Evolutionary conservation across 352 stramenopile species (phyloP), one percentile per base, ranked within the genome.

Genomic region (Peronospora farinosa): DNA sequence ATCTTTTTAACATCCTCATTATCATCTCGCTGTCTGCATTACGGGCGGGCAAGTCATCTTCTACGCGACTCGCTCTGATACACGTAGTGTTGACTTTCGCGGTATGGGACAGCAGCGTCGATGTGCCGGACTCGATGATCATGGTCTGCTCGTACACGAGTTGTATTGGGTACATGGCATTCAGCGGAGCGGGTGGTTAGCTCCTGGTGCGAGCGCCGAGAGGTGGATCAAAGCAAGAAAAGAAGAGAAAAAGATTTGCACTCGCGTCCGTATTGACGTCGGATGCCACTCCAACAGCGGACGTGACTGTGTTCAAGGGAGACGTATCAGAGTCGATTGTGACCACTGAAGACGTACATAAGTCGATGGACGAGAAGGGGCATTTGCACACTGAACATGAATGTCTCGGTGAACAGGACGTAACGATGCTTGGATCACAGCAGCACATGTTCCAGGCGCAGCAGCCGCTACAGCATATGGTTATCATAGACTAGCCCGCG

Each of bases 1-100:
- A 72, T 47, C 91, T 95, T 51, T 92, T 95, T 52, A 89, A 88
- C 46, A 88, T 94, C 51, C 63, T 88, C 30, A 78, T 95, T 41
- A 93, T 95, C 60, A 88, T 89, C 27, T 74, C 81, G 33, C 62
- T 89, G n/a, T 90, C 78, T 19, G 74, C 76, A 25, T 52, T 89
- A 33, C 64, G 92, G 19, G 61, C 78, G 0, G 67, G 71, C n/a
- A 64, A 85, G 81, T 5, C 80, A 81, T 21, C 38, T 95, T 41
- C 55, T 94, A 44, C 80, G 84, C 4, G 84, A 95, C 63, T 82
- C 76, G 48, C 45, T 89, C 11, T 88, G 74, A 68, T 95, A 95
- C 59, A 74, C 66, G 32, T 78, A 72, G 64, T 60, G 28, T 67
- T 95, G 21, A 68, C 70, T 8, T 73, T 69, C 39, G 63, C 76